Evolutionary conservation across 176 grass and related monocot genomes (phyloP).

Genomic region (Aegilops tauschii): DNA sequence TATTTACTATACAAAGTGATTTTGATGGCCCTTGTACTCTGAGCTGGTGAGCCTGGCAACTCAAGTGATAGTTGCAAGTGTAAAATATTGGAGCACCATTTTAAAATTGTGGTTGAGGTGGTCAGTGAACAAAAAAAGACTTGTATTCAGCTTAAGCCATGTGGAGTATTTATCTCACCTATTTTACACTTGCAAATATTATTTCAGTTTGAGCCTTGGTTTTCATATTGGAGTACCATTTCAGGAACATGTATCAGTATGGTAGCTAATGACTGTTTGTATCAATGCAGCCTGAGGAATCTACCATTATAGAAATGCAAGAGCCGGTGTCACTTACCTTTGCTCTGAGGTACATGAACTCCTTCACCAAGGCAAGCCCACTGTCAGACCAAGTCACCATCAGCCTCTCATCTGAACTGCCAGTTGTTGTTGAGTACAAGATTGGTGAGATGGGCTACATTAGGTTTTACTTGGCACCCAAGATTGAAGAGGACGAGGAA

Average conservation of each 20-base stretch:
- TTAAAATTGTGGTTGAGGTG: too few relatives aligned
- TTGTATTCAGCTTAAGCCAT: too few relatives aligned
- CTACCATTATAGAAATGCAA: slow-evolving; percentile 87
- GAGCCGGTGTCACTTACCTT: slow-evolving; percentile 90
- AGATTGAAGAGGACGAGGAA: slow-evolving; percentile 93
- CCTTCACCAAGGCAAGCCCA: slow-evolving; percentile 85
- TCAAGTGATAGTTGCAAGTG: too few relatives aligned
- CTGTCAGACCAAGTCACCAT: slow-evolving; percentile 72
- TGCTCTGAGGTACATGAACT: slow-evolving; percentile 93
- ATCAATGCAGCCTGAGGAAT: slow-evolving; percentile 62
- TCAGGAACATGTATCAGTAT: not conserved
- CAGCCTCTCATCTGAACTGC: slow-evolving; percentile 82
- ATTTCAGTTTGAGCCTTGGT: too few relatives aligned
- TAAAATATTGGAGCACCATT: too few relatives aligned
- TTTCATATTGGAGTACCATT: not conserved
- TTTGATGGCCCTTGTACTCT: too few relatives aligned
- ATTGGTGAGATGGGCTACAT: slow-evolving; percentile 93
- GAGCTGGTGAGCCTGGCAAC: too few relatives aligned
- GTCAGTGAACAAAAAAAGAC: too few relatives aligned
- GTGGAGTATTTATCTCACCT: too few relatives aligned
- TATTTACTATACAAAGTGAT: too few relatives aligned
- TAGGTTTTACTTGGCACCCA: slow-evolving; percentile 76
- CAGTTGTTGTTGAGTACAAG: slow-evolving; percentile 92
- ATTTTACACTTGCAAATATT: too few relatives aligned
- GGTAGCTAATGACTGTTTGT: not conserved